A percentile compares a stretch with the other conserved stretches of the same genome.
phyloP scores from a whole-genome alignment of 345 rosid species.

The Arabidopsis arenosa region DNA sequence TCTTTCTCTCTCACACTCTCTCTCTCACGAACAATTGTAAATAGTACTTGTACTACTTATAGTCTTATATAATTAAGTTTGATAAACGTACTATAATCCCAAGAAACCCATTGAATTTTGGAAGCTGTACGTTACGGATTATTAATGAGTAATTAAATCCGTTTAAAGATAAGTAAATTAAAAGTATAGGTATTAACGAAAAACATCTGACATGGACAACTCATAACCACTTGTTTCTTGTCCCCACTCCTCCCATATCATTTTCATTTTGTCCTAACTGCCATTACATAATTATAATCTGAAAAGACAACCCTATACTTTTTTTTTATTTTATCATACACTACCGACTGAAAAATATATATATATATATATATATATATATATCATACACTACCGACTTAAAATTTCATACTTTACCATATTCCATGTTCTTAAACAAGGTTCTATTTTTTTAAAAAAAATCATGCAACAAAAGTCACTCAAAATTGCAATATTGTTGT shows the following conservation, averaged over 20 bases:
- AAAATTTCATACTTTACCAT: not conserved
- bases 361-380: too few relatives aligned
- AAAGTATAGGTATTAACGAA: slow-evolving; percentile 1
- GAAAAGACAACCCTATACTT: not conserved
- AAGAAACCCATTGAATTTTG: too few relatives aligned
- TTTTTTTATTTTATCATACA: not conserved
- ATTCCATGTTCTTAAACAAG: not conserved
- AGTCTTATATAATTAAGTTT: too few relatives aligned
- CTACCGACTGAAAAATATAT: too few relatives aligned
- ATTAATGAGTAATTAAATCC: not conserved
- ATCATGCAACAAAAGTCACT: too few relatives aligned
- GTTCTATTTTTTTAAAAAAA: too few relatives aligned
- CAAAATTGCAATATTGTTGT: too few relatives aligned
- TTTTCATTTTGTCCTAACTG: slow-evolving; percentile 20
- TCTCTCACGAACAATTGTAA: too few relatives aligned
- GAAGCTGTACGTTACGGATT: not conserved
- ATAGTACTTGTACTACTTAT: too few relatives aligned
- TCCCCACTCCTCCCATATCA: slow-evolving; percentile 17
- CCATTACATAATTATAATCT: slow-evolving; percentile 17
- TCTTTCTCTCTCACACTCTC: too few relatives aligned
- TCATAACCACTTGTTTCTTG: slow-evolving; percentile 29
- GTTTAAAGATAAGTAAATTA: not conserved
- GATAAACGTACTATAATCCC: not conserved
- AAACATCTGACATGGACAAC: slow-evolving; percentile 38
- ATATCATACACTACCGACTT: too few relatives aligned